These are phyloP conservation scores for Linnemannia exigua DNA, from an alignment of 192 early-diverging fungal species.

Conservation along the genomic window DNA sequence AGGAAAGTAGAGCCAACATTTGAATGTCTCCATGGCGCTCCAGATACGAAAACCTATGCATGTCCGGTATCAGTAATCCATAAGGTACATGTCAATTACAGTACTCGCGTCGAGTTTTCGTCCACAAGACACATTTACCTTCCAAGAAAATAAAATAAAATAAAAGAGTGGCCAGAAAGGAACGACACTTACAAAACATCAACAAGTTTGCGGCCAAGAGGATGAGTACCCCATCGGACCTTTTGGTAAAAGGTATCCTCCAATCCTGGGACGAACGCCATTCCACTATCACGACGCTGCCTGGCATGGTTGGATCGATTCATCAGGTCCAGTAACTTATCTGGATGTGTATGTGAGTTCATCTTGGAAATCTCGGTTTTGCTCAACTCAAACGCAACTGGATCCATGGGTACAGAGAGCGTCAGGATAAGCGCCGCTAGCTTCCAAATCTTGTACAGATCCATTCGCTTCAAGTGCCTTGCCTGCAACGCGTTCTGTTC, in stretches of 20 bases:
- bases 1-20: constrained; percentile 73
- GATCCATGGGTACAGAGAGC: constrained; percentile 63
- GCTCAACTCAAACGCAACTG: constrained; percentile 47
- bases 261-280: constrained; percentile 48
- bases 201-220: constrained; percentile 67
- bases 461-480: constrained; percentile 59
- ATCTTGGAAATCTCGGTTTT: constrained; percentile 47
- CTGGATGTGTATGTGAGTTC: constrained; percentile 48
- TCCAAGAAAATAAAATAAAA: no score
- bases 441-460: constrained; percentile 77
- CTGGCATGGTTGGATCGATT: constrained; percentile 49
- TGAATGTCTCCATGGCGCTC: constrained; percentile 73
- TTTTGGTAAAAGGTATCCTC: constrained; percentile 57
- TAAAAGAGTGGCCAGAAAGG: no score
- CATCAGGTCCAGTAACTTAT: constrained; percentile 34
- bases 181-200: constrained; percentile 62
- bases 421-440: constrained; percentile 71
- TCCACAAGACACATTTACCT: no score
- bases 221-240: constrained; percentile 74
- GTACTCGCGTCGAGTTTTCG: no score
- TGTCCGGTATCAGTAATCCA: neutral
- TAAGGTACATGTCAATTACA: neutral
- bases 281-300: constrained; percentile 60
- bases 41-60: constrained; percentile 65
- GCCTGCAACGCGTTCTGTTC: constrained; percentile 72